phyloP scores from a whole-genome alignment of 1,284 basidiomycete genomes.

The Mycena sp. region DNA sequence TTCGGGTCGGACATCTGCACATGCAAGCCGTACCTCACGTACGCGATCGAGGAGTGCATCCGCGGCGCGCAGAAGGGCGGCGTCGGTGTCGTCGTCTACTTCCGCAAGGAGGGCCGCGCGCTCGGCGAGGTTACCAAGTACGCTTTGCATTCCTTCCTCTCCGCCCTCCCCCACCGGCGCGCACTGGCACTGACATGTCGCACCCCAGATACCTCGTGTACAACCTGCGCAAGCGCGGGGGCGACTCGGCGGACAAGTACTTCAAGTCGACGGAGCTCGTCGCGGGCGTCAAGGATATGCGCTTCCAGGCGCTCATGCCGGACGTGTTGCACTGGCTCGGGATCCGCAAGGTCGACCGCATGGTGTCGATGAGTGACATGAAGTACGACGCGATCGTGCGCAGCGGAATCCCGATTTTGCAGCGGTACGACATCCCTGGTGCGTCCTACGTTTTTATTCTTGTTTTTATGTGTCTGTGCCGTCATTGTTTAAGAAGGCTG shows the following conservation, averaged over 20 bases:
- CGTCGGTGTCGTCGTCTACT: conserved; percentile 93
- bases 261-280: conserved; percentile 94
- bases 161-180: too few relatives aligned
- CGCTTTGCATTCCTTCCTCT: too few relatives aligned
- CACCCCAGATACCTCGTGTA: conserved; percentile 74
- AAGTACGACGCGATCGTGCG: conserved; percentile 95
- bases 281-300: conserved; percentile 96
- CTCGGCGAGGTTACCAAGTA: conserved; percentile 93
- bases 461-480: too few relatives aligned
- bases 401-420: conserved; percentile 86
- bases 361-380: conserved; percentile 96
- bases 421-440: conserved; percentile 83
- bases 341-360: conserved; percentile 86
- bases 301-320: conserved; percentile 96
- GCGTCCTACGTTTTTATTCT: not conserved
- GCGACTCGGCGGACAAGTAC: conserved; percentile 92
- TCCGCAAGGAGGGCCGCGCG: conserved; percentile 93
- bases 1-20: conserved; percentile 96
- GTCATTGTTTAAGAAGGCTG: not conserved
- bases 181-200: too few relatives aligned
- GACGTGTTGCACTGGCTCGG: conserved; percentile 96
- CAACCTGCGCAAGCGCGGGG: conserved; percentile 94
- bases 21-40: conserved; percentile 93
- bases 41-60: conserved; percentile 94
- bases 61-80: conserved; percentile 84